phyloP scores from a whole-genome alignment of 164 flowering plant species.

The Stephania yunnanensis region DNA sequence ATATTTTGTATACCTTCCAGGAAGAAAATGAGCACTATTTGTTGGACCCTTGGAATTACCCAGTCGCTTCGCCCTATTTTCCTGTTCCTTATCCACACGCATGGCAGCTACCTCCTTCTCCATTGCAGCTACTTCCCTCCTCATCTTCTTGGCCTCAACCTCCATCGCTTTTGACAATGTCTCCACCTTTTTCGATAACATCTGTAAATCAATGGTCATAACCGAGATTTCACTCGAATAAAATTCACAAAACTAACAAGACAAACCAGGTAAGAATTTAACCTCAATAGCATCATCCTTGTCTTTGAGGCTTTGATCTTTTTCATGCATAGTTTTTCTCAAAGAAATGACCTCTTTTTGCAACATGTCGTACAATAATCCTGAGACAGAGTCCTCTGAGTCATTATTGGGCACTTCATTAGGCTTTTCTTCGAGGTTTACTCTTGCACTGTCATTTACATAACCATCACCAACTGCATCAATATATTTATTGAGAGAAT shows the following conservation, averaged over 20 bases:
- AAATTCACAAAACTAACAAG: not conserved
- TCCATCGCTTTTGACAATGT: constrained; percentile 96
- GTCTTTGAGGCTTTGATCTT: constrained; percentile 96
- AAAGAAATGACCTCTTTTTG: constrained; percentile 87
- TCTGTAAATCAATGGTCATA: constrained; percentile 32
- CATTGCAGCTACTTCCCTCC: constrained; percentile 97
- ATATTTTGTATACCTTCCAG: constrained; percentile 61
- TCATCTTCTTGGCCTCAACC: constrained; percentile 97
- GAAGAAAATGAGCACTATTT: constrained; percentile 59
- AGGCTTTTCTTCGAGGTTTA: constrained; percentile 53
- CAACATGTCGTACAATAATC: constrained; percentile 76
- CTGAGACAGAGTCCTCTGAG: constrained; percentile 70
- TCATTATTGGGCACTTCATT: constrained; percentile 46
- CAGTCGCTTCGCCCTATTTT: constrained; percentile 68
- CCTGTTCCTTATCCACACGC: constrained; percentile 91
- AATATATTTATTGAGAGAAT: constrained; percentile 43
- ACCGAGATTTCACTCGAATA: not conserved
- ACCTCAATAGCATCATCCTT: constrained; percentile 99
- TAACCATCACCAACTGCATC: constrained; percentile 56
- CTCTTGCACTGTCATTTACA: constrained; percentile 43
- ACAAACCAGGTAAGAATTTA: not conserved
- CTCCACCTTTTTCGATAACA: constrained; percentile 94
- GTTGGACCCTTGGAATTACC: constrained; percentile 53
- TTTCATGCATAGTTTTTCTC: constrained; percentile 89
- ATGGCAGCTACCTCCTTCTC: constrained; percentile 97